Percentiles rank a stretch among this genome's conserved stretches.
Evolutionary conservation across 257 asterid genomes (phyloP).

Genomic region (Solanum lycopersicoides): DNA sequence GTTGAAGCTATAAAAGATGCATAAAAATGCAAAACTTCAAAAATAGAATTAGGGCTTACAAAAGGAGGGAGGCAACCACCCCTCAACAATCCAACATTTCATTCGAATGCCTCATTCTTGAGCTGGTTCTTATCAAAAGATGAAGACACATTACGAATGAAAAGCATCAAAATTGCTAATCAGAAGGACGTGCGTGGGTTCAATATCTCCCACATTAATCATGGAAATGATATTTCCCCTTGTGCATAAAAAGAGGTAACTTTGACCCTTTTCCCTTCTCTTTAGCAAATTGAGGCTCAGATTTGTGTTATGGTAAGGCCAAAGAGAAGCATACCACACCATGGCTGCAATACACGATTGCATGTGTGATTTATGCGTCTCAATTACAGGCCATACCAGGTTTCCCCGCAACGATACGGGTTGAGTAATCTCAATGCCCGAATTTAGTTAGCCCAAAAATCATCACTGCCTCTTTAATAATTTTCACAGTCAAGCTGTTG

Average conservation of each 20-base stretch:
- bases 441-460: too few relatives aligned
- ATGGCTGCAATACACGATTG: too few relatives aligned
- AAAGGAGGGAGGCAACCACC: not conserved
- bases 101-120: not conserved
- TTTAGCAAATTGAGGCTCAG: not conserved
- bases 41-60: not conserved
- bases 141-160: not conserved
- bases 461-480: too few relatives aligned
- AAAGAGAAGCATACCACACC: too few relatives aligned
- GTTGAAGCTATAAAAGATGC: too few relatives aligned
- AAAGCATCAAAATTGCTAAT: not conserved
- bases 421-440: too few relatives aligned
- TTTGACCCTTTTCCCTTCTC: not conserved
- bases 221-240: too few relatives aligned
- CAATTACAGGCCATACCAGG: too few relatives aligned
- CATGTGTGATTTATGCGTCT: too few relatives aligned
- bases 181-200: not conserved
- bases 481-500: not conserved
- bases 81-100: not conserved
- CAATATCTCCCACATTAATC: not conserved
- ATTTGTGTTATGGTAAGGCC: not conserved
- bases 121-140: not conserved
- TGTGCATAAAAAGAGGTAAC: too few relatives aligned
- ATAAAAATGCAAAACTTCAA: not conserved
- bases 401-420: too few relatives aligned